A percentile compares a stretch with the other conserved stretches of the same genome.
Conservation (phyloP, 2,329 filamentous ascomycete genomes). For the Magnaporthales sp. region DNA sequence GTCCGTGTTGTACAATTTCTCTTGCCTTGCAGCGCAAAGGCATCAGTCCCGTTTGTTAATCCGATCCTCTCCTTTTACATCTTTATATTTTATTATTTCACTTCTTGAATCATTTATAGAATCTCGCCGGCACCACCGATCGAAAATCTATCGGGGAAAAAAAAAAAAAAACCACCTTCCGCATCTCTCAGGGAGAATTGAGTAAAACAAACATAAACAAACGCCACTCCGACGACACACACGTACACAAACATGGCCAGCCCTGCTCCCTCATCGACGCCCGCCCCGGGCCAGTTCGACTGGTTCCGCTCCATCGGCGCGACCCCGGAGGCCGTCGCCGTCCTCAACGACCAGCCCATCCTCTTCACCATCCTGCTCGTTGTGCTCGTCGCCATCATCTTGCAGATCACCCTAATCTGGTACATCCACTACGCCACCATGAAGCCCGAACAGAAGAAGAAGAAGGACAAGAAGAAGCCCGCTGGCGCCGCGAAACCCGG, state of each 20-base stretch:
- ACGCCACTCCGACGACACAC: not conserved
- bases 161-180: not conserved
- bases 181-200: not conserved
- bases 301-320: conserved; percentile 49
- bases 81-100: not conserved
- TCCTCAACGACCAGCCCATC: conserved; percentile 52
- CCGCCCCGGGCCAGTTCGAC: conserved; percentile 38
- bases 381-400: conserved; percentile 39
- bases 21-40: conserved; percentile 1
- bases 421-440: conserved; percentile 51
- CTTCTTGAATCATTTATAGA: not conserved
- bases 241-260: not conserved
- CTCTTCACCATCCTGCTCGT: conserved; percentile 49
- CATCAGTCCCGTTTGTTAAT: not conserved
- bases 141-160: not conserved
- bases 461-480: conserved; percentile 33
- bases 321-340: conserved; percentile 47
- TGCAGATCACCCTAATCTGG: conserved; percentile 40
- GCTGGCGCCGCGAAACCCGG: not conserved
- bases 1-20: not conserved
- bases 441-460: conserved; percentile 53
- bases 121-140: not conserved
- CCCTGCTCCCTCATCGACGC: not conserved
- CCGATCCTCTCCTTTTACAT: not conserved
- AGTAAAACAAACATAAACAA: not conserved